phyloP scores from a whole-genome alignment of 2,329 filamentous ascomycete genomes.

The Fusarium algeriense region DNA sequence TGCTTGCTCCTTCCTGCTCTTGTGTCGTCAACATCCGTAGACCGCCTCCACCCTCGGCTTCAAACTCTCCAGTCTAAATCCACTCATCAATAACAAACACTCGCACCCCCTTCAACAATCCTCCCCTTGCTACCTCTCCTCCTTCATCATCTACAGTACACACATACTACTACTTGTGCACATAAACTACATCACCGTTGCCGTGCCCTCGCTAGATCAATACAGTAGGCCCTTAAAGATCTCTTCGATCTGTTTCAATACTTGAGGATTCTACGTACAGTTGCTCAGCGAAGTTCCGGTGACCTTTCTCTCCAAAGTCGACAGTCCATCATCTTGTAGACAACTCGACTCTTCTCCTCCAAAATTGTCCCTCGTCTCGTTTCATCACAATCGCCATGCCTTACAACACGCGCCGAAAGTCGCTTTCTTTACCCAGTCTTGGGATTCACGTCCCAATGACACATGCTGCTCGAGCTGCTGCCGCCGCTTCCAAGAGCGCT shows the following conservation, averaged over 20 bases:
- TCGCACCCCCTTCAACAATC: conserved; percentile 34
- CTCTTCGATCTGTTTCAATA: conserved; percentile 31
- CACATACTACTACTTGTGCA: conserved; percentile 14
- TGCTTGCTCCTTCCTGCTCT: conserved; percentile 23
- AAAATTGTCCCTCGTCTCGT: conserved; percentile 14
- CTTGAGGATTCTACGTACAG: conserved; percentile 32
- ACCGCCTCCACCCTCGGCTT: conserved; percentile 45
- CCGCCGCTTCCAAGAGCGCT: conserved; percentile 59
- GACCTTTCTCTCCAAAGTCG: conserved; percentile 34
- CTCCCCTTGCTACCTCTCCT: conserved; percentile 30
- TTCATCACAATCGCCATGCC: conserved; percentile 69
- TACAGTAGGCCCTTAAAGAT: conserved; percentile 32
- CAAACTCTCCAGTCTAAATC: conserved; percentile 34
- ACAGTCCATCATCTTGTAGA: conserved; percentile 34
- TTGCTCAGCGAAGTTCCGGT: conserved; percentile 34
- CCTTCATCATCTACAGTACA: conserved; percentile 4
- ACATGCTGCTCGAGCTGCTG: conserved; percentile 68
- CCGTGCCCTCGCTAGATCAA: conserved; percentile 31
- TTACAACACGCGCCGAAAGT: conserved; percentile 98
- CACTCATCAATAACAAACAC: conserved; percentile 44
- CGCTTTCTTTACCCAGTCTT: conserved; percentile 89
- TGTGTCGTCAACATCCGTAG: conserved; percentile 45
- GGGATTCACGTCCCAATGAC: conserved; percentile 87
- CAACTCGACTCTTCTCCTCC: conserved; percentile 11
- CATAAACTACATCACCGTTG: conserved; percentile 24